Conservation (phyloP, 2,329 filamentous ascomycete species). For the Arthrobotrys sinensis region DNA sequence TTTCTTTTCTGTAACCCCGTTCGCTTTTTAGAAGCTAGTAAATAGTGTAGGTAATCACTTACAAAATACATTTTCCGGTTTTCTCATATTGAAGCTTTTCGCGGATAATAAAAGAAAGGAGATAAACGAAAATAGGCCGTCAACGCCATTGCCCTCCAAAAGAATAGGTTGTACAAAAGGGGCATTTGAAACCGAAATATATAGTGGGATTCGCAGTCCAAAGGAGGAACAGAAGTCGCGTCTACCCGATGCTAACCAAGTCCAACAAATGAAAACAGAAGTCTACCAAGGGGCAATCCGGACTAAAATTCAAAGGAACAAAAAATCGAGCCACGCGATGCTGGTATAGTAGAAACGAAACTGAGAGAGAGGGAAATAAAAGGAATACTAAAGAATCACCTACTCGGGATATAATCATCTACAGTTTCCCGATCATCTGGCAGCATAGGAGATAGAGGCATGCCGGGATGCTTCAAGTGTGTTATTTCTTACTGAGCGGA, state of each 20-base stretch:
- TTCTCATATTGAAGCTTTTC: constrained; percentile 29
- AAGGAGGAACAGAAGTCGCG: constrained; percentile 22
- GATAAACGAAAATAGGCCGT: constrained; percentile 25
- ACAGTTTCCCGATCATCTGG: background rate
- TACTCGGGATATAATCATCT: constrained; percentile 2
- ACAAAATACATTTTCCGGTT: constrained; percentile 51
- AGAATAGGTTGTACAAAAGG: constrained; percentile 47
- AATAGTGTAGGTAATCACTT: constrained; percentile 28
- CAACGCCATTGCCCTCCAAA: constrained; percentile 54
- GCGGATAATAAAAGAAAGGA: constrained; percentile 17
- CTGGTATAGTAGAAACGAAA: constrained; percentile 29
- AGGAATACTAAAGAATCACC: background rate
- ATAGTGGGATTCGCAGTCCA: constrained; percentile 27
- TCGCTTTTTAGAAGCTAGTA: constrained; percentile 17
- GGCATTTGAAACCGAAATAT: constrained; percentile 26
- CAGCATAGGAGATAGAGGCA: background rate
- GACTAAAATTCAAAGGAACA: constrained; percentile 19
- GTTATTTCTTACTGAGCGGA: constrained; percentile 37
- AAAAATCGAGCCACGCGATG: constrained; percentile 32
- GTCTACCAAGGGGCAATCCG: background rate
- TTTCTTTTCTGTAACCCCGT: constrained; percentile 18
- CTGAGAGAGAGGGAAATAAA: constrained; percentile 1
- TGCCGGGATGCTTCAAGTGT: background rate
- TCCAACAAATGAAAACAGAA: constrained; percentile 16
- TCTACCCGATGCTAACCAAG: constrained; percentile 54